phyloP scores from a whole-genome alignment of 2,329 filamentous ascomycete species.

The Bisporella sp. region DNA sequence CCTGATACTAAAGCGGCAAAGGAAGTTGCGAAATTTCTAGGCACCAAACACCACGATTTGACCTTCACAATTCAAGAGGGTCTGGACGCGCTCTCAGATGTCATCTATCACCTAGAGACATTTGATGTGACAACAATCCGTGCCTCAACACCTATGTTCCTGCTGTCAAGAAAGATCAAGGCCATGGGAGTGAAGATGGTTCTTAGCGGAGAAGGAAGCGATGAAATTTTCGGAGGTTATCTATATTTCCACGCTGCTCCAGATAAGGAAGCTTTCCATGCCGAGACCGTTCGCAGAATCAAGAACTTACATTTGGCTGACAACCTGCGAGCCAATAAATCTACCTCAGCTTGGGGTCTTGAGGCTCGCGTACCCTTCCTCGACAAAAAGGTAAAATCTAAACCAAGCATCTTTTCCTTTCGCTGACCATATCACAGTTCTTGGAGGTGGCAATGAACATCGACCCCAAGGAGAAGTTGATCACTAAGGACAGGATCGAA shows the following conservation, averaged over 20 bases:
- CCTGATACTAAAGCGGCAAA: conserved; percentile 88
- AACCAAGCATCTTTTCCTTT: too few relatives aligned
- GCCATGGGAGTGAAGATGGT: conserved; percentile 99
- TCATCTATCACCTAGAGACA: conserved; percentile 96
- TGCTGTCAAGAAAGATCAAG: conserved; percentile 97
- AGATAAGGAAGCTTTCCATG: conserved; percentile 86
- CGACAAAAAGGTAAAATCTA: conserved; percentile 66
- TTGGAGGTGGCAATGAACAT: conserved; percentile 89
- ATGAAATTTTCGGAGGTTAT: conserved; percentile 98
- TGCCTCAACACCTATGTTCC: conserved; percentile 97
- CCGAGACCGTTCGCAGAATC: conserved; percentile 87
- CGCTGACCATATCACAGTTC: conserved; percentile 47
- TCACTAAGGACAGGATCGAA: conserved; percentile 66
- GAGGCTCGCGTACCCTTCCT: conserved; percentile 97
- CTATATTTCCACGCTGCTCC: conserved; percentile 97
- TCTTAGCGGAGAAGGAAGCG: conserved; percentile 88
- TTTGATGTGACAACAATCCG: conserved; percentile 98
- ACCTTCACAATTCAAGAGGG: conserved; percentile 98
- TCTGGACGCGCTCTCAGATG: conserved; percentile 91
- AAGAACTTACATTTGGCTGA: conserved; percentile 97
- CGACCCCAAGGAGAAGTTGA: conserved; percentile 93
- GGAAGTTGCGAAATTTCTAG: conserved; percentile 92
- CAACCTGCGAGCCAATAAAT: conserved; percentile 98
- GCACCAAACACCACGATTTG: conserved; percentile 96
- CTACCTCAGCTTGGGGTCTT: conserved; percentile 93